Evolutionary conservation across 1,284 basidiomycete species (phyloP).

Genomic region (Phlebopus sp.): DNA sequence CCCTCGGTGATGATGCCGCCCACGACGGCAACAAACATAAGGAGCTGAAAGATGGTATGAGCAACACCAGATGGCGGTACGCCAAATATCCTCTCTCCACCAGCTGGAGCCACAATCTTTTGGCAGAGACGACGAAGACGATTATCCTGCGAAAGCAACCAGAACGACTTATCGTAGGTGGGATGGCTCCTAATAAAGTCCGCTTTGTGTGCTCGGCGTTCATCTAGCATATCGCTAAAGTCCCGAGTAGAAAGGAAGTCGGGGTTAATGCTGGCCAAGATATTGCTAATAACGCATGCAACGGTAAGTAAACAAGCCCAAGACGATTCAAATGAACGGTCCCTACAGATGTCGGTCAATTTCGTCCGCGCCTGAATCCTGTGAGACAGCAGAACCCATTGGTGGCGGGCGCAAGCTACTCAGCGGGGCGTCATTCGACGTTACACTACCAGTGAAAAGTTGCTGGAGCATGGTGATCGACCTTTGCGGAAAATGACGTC

Average conservation of each 20-base stretch:
- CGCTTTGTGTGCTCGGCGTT: constrained; percentile 79
- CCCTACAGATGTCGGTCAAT: constrained; percentile 70
- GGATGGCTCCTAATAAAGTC: constrained; percentile 91
- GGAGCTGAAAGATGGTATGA: constrained; percentile 72
- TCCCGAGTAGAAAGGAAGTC: constrained; percentile 49
- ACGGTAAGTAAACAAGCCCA: constrained; percentile 2
- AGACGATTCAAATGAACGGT: constrained; percentile 6
- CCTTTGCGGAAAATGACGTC: constrained; percentile 50
- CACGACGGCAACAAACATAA: constrained; percentile 77
- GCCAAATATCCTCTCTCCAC: constrained; percentile 85
- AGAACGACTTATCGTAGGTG: constrained; percentile 88
- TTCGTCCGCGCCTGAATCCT: constrained; percentile 55
- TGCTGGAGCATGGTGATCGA: constrained; percentile 61
- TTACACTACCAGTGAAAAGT: constrained; percentile 63
- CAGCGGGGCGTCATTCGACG: constrained; percentile 59
- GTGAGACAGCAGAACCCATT: constrained; percentile 39
- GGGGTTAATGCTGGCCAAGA: constrained; percentile 60
- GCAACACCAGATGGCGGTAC: constrained; percentile 63
- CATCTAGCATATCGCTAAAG: constrained; percentile 60
- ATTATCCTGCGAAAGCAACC: constrained; percentile 86
- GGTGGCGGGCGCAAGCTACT: constrained; percentile 48
- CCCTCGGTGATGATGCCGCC: constrained; percentile 84
- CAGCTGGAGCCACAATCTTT: constrained; percentile 77
- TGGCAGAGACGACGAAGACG: constrained; percentile 79
- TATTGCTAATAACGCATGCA: constrained; percentile 44